Evolutionary conservation across 2,329 filamentous ascomycete genomes (phyloP).

Genomic region (Diaporthe citrichinensis): DNA sequence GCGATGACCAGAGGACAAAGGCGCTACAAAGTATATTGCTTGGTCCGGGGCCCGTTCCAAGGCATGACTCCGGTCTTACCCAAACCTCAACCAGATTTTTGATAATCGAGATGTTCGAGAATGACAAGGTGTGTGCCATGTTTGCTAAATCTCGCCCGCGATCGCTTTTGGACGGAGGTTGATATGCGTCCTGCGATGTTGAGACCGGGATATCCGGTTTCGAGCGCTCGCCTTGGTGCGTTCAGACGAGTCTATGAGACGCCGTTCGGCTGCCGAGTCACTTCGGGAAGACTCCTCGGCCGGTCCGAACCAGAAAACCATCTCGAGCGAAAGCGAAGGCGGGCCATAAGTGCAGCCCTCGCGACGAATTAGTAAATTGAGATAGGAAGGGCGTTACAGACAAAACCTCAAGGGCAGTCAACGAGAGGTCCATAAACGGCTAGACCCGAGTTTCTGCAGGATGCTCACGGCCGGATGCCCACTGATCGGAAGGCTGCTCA

Average conservation of each 20-base stretch:
- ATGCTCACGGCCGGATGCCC: too few relatives aligned
- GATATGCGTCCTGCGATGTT: not conserved
- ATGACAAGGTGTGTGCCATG: not conserved
- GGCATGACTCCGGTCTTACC: not conserved
- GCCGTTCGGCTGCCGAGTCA: not conserved
- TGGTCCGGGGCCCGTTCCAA: not conserved
- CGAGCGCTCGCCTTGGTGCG: not conserved
- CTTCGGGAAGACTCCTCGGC: not conserved
- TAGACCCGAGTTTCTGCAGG: not conserved
- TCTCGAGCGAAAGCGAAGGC: not conserved
- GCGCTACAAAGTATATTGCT: not conserved
- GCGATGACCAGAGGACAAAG: not conserved
- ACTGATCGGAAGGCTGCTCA: too few relatives aligned
- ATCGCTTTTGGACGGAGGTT: not conserved
- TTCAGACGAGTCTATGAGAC: not conserved
- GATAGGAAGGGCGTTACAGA: too few relatives aligned
- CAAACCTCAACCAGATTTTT: not conserved
- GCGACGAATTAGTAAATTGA: not conserved
- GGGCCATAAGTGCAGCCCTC: too few relatives aligned
- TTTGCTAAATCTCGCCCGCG: not conserved
- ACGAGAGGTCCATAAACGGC: not conserved
- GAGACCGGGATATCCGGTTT: slow-evolving; percentile 1
- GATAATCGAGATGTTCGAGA: not conserved
- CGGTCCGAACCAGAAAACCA: not conserved
- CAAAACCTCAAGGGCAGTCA: too few relatives aligned